phyloP scores from a whole-genome alignment of 2,329 filamentous ascomycete genomes.

The Mycosphaerella arachidis region DNA sequence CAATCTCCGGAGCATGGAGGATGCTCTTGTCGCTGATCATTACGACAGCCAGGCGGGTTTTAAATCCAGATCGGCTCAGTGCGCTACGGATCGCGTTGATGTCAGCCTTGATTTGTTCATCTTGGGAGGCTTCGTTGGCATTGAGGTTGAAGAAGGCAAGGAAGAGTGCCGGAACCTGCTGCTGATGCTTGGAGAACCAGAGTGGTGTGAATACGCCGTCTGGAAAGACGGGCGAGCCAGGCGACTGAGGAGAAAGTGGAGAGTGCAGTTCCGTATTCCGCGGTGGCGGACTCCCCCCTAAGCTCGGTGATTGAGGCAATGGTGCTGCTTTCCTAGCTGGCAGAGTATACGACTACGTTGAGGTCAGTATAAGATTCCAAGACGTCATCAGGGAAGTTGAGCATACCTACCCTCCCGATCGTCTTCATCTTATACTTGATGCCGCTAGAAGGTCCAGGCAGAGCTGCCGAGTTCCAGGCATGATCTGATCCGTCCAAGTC shows the following conservation, averaged over 20 bases:
- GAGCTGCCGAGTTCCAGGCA: constrained; percentile 27
- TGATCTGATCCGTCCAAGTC: constrained; percentile 36
- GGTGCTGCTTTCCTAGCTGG: constrained; percentile 61
- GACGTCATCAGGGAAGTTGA: not conserved
- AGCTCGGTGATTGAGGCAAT: constrained; percentile 47
- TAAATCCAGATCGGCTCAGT: constrained; percentile 68
- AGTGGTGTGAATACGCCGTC: constrained; percentile 77
- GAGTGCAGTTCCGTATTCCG: constrained; percentile 66
- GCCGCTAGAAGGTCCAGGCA: constrained; percentile 25
- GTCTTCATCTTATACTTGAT: constrained; percentile 28
- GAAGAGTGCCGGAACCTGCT: constrained; percentile 73
- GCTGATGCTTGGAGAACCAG: constrained; percentile 88
- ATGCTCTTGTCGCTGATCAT: constrained; percentile 68
- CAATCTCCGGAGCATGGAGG: constrained; percentile 55
- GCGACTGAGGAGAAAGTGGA: constrained; percentile 83
- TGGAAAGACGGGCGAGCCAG: constrained; percentile 76
- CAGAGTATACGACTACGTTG: constrained; percentile 49
- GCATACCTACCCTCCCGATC: constrained; percentile 57
- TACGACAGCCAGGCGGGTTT: constrained; percentile 70
- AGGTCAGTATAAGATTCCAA: not conserved
- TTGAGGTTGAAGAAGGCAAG: constrained; percentile 76
- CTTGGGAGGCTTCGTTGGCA: constrained; percentile 69
- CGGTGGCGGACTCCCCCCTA: constrained; percentile 26
- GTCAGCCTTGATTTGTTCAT: constrained; percentile 83
- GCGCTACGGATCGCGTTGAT: constrained; percentile 71